Evolutionary conservation across 495 filamentous ascomycete species (phyloP), one percentile per base, ranked within the genome.

Genomic region (Penicillium malachiteum): DNA sequence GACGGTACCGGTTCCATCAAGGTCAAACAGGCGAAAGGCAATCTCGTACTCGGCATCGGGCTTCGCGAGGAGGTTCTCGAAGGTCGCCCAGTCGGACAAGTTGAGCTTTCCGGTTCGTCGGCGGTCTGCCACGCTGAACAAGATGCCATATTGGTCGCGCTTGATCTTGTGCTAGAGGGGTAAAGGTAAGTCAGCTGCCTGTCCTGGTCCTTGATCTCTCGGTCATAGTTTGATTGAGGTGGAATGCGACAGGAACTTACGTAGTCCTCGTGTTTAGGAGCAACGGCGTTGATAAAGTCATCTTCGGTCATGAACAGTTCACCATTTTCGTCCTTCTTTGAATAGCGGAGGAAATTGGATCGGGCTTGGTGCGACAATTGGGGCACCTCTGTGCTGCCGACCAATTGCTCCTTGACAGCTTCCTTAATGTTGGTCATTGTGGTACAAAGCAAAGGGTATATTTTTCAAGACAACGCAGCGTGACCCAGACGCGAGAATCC

Each of bases 41-140:
- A 98, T 97, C 73, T 98, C 92, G 69, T 98, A 98, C 71, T 98
- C 95, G 64, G 94, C 95, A 59, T 97, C 94, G 57, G 94, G 91
- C 69, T 96, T 97, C 48, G 82, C 81, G 35, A 98, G 84, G 51
- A 98, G 84, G 75, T 96, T 93, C 72, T 96, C 88, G 69, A 97
- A 98, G 43, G 86, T 87, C 12, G 79, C 85, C 92, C 92, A 98
- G 71, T 98, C 94, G 56, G 84, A 78, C 30, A 98, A 71, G 56
- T 69, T 89, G 33, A 98, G 76, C 62, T 81, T 85, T 52, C 91
- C 91, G 18, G 74, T 74, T 49, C 78, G 82, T 42, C 81, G 81
- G 48, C 89, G 82, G 71, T 98, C 94, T 56, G 94, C 94, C 33
- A 98, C 86, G 51, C 77, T 74, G 72, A 97, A 98, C 9, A 98